These are phyloP conservation scores for Angomonas ambiguus DNA, from an alignment of 208 protist genomes.

Conservation along the genomic window DNA sequence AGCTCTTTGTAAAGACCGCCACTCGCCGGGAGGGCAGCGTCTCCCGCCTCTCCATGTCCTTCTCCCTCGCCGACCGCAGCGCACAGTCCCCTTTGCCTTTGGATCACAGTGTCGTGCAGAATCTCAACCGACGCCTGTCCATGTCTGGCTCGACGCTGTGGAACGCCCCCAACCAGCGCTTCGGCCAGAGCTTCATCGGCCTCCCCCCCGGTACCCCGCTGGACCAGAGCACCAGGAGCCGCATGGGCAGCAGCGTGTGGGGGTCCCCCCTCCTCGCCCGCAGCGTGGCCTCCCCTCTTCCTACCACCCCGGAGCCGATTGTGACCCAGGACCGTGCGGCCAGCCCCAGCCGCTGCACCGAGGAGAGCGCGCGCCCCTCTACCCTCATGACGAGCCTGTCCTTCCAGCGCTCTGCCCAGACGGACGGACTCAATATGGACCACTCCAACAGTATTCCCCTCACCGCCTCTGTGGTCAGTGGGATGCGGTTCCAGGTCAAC, in stretches of 20 bases:
- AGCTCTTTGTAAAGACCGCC: background rate
- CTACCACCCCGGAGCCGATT: conserved; percentile 14
- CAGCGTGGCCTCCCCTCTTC: conserved; percentile 22
- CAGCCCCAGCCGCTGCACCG: conserved; percentile 39
- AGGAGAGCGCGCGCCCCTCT: background rate
- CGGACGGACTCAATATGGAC: conserved; percentile 18
- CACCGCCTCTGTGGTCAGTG: conserved; percentile 23
- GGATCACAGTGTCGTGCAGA: conserved; percentile 9
- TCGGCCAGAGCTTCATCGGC: conserved; percentile 4
- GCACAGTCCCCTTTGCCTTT: background rate
- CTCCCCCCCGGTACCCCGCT: background rate
- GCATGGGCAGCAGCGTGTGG: conserved; percentile 1
- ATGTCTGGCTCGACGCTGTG: conserved; percentile 11
- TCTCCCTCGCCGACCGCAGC: conserved; percentile 1
- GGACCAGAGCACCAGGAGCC: background rate
- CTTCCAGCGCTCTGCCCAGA: conserved; percentile 24
- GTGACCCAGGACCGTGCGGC: conserved; percentile 30
- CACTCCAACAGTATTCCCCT: conserved; percentile 33
- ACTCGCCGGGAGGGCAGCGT: conserved; percentile 9
- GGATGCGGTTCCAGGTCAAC: conserved; percentile 1
- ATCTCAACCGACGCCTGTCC: conserved; percentile 16
- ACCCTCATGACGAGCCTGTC: conserved; percentile 43
- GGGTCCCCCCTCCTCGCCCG: background rate
- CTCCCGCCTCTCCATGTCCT: conserved; percentile 1
- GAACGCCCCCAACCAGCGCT: background rate